Percentiles rank a stretch among this genome's conserved stretches.
Conservation (phyloP, 2,329 filamentous ascomycete genomes). For the Epichloe festucae region DNA sequence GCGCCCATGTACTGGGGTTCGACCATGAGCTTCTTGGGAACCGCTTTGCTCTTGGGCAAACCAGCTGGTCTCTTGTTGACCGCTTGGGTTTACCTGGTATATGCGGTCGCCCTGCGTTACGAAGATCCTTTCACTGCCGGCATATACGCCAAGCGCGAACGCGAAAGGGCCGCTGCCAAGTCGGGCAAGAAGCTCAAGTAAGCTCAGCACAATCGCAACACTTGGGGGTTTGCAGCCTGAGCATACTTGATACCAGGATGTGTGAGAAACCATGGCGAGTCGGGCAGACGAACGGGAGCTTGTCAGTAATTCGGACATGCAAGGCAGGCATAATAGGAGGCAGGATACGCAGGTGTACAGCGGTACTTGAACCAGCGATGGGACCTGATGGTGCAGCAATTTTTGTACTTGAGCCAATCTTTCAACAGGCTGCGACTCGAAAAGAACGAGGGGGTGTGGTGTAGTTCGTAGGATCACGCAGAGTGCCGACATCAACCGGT, state of each 20-base stretch:
- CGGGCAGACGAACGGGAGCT: not conserved
- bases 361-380: too few relatives aligned
- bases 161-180: constrained; percentile 34
- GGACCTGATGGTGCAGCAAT: too few relatives aligned
- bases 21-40: constrained; percentile 83
- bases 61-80: constrained; percentile 75
- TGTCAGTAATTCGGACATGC: not conserved
- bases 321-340: too few relatives aligned
- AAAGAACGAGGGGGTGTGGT: not conserved
- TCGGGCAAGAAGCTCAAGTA: constrained; percentile 40
- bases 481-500: constrained; percentile 5
- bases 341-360: too few relatives aligned
- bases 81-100: constrained; percentile 60
- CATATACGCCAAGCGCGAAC: constrained; percentile 82
- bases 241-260: not conserved
- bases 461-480: not conserved
- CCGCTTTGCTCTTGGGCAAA: constrained; percentile 72
- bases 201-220: constrained; percentile 7
- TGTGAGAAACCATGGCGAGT: not conserved
- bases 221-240: not conserved
- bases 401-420: not conserved
- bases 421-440: constrained; percentile 9
- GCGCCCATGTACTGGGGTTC: constrained; percentile 96
- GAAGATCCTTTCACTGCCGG: constrained; percentile 91
- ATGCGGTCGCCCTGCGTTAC: constrained; percentile 67